Conservation (phyloP, 352 stramenopile genomes). For the Globisporangium solare region DNA sequence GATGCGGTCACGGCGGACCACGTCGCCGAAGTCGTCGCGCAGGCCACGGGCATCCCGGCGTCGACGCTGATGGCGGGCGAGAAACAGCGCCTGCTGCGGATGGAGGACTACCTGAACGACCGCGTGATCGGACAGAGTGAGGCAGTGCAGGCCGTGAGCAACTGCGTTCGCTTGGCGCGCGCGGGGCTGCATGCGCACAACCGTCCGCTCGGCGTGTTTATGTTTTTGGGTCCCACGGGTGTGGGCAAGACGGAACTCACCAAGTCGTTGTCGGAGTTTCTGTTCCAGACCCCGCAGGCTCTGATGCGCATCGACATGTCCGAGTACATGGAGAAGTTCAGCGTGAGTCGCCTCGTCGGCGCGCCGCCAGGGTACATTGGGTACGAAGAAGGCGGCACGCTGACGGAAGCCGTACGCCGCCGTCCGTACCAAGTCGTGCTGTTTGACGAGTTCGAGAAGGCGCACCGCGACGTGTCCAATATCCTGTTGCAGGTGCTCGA, state of each 20-base stretch:
- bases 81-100: constrained; percentile 91
- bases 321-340: constrained; percentile 97
- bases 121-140: constrained; percentile 90
- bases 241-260: constrained; percentile 97
- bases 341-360: constrained; percentile 89
- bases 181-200: constrained; percentile 94
- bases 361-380: constrained; percentile 91
- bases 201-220: constrained; percentile 93
- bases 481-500: constrained; percentile 92
- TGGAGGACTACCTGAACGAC: constrained; percentile 91
- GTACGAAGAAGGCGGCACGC: constrained; percentile 94
- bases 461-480: constrained; percentile 95
- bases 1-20: constrained; percentile 93
- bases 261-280: constrained; percentile 92
- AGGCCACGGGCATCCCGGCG: constrained; percentile 94
- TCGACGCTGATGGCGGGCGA: constrained; percentile 94
- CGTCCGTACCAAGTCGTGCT: constrained; percentile 95
- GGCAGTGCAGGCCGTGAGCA: constrained; percentile 88
- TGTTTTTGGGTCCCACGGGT: constrained; percentile 93
- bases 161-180: constrained; percentile 89
- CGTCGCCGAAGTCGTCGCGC: constrained; percentile 87
- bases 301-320: constrained; percentile 97
- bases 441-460: constrained; percentile 99
- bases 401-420: constrained; percentile 94
- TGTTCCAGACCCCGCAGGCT: constrained; percentile 95